phyloP scores from a whole-genome alignment of 2,329 filamentous ascomycete genomes.

The Paecilomyces sp. region DNA sequence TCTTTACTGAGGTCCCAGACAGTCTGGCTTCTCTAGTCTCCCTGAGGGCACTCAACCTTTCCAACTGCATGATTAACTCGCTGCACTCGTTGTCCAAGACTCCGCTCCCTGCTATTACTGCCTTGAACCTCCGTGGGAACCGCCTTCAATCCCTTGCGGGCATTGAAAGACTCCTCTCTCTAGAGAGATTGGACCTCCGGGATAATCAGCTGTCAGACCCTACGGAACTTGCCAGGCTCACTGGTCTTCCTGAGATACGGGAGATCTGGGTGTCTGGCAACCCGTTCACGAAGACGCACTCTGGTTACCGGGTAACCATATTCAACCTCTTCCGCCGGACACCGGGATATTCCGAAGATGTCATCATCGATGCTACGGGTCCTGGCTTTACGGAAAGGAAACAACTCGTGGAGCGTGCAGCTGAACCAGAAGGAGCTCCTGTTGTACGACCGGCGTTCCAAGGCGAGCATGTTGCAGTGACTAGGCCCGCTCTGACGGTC shows the following conservation, averaged over 20 bases:
- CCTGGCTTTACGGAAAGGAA: conserved; percentile 82
- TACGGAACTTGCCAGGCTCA: conserved; percentile 80
- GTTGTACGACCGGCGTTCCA: conserved; percentile 64
- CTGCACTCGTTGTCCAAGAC: conserved; percentile 79
- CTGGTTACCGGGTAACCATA: conserved; percentile 77
- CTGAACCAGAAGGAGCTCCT: conserved; percentile 67
- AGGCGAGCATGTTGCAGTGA: conserved; percentile 58
- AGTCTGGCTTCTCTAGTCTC: conserved; percentile 78
- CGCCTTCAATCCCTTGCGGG: conserved; percentile 80
- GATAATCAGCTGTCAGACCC: conserved; percentile 91
- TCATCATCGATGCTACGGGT: conserved; percentile 76
- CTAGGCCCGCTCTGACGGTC: conserved; percentile 49
- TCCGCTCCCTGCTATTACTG: conserved; percentile 82
- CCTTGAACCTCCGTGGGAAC: conserved; percentile 84
- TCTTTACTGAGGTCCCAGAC: conserved; percentile 91
- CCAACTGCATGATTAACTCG: conserved; percentile 96
- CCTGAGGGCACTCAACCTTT: conserved; percentile 86
- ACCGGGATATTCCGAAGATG: conserved; percentile 83
- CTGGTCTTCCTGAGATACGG: conserved; percentile 80
- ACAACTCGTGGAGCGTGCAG: conserved; percentile 72
- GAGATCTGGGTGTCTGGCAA: conserved; percentile 93
- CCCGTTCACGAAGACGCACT: conserved; percentile 80
- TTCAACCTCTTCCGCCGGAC: conserved; percentile 93
- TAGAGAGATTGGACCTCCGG: conserved; percentile 83
- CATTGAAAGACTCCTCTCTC: conserved; percentile 76